Base-by-base conservation (phyloP, 768 basidiomycete species). In the Clathrus columnatus region DNA sequence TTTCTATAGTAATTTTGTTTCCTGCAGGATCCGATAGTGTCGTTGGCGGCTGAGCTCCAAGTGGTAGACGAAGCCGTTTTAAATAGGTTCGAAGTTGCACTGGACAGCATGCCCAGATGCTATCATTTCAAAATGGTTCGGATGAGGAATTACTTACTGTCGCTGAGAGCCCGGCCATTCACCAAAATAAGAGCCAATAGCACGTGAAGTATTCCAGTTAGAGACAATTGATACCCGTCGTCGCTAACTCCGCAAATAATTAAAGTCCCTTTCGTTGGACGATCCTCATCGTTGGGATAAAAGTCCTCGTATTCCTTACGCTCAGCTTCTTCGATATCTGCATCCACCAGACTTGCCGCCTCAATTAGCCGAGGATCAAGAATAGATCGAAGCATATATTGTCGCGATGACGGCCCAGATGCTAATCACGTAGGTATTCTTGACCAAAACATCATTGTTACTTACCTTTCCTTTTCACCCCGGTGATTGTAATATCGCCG, bases 171-270 rank as follows among this genome's bases (percentile, higher is more conserved):
- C 8, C 85, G 73, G 45, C 90, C 90, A 60, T 80, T 83, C 44
- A 85, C 86, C n/a, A 98, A 74, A 47, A 98, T 83, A 21, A 96
- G 72, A 0, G 85, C 82, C 8, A 97, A 79, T 32, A 98, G 76
- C 16, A 90, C 80, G 54, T 91, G 86, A 14, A 93, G 74, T 4
- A 96, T 68, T 7, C 92, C 94, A 21, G 87, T 65, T 2, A 78
- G 63, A 1, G 78, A 84, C 1, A 91, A 72, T 59, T 93, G 77
- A 64, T 91, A 82, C 11, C 72, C 65, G 51, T 70, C 73, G 57
- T 79, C 84, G 4, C 16, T 26, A 14, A 27, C 41, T 30, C 43
- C 30, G 84, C 87, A 90, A 0, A 84, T 81, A 46, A 92, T 72
- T 61, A 91, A 75, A 52, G 81, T 84, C 0, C 89, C 89, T 50